Evolutionary conservation across 208 protist genomes (phyloP), one percentile per base, ranked within the genome.

Genomic region (Angomonas ambiguus): DNA sequence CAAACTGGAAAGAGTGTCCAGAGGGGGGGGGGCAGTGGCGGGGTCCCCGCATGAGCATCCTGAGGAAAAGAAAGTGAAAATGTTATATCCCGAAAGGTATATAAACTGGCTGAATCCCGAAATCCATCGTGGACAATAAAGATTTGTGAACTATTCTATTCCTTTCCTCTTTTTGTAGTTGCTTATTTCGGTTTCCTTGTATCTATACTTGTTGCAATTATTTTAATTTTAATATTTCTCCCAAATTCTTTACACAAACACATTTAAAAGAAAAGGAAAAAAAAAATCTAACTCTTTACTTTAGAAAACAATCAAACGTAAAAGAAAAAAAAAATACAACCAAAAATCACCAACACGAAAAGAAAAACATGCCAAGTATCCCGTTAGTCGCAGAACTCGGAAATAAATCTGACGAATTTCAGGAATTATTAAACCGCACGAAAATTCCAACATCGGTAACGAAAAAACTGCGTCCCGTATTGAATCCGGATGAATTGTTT

Each of bases 351-450:
- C n/a, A n/a, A n/a, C n/a, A n/a, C n/a, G n/a, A n/a, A n/a, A 45
- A 45, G 32, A 51, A 30, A 18, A 68, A 53, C 27, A 93, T 95
- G 87, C 87, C 90, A 1, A 95, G 83, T 62, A 92, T 95, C 70
- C 90, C 90, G 2, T 74, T 95, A 31, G 75, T 93, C 0, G 76
- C 86, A 0, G 90, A 95, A 59, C 73, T 95, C n/a, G 89, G 87
- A 1, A 82, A 85, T 0, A 92, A 91, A 41, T 70, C 80, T 11
- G 80, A 85, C 34, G 85, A 90, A 51, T 95, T 95, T 82, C 90
- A 95, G 76, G 65, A 80, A 0, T 70, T 93, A 4, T 64, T 95
- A 2, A 89, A 95, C 64, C 42, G 53, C 1, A 77, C 83, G 18
- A 87, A 85, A 55, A 84, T 87, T 34, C 80, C 86, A 2, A 34